A percentile compares a stretch with the other conserved stretches of the same genome.
Conservation (phyloP, 345 rosid species). For the Gossypium australe region DNA sequence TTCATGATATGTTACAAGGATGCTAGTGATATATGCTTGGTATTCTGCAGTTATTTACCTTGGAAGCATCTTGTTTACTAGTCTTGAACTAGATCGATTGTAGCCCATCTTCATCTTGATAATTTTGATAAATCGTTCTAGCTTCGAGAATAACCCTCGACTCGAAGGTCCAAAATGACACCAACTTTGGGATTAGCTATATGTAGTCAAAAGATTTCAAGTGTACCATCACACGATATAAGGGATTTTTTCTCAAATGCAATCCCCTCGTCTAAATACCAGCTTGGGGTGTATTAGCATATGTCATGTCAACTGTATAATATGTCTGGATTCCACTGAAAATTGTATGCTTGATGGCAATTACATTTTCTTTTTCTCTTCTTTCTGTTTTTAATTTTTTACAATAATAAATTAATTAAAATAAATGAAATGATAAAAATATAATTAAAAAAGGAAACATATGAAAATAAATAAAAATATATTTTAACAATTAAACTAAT, state of each 20-base stretch:
- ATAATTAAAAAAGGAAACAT: no score
- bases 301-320: neutral
- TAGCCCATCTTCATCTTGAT: neutral
- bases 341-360: no score
- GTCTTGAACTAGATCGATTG: neutral
- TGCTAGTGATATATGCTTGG: neutral
- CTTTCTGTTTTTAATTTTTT: no score
- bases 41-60: neutral
- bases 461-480: no score
- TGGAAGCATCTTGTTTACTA: neutral
- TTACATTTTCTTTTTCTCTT: no score
- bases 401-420: no score
- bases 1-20: neutral
- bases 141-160: slow-evolving; percentile 87
- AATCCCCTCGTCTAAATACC: slow-evolving; percentile 16
- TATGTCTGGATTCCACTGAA: neutral
- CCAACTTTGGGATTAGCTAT: slow-evolving; percentile 30
- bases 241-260: slow-evolving; percentile 17
- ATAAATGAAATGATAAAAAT: no score
- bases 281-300: slow-evolving; percentile 7
- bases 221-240: slow-evolving; percentile 17
- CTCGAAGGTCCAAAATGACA: slow-evolving; percentile 91
- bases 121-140: slow-evolving; percentile 18
- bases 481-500: no score
- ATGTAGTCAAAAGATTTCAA: slow-evolving; percentile 8